Evolutionary conservation across 2,329 filamentous ascomycete genomes (phyloP).

Genomic region (Thelonectria blattea): DNA sequence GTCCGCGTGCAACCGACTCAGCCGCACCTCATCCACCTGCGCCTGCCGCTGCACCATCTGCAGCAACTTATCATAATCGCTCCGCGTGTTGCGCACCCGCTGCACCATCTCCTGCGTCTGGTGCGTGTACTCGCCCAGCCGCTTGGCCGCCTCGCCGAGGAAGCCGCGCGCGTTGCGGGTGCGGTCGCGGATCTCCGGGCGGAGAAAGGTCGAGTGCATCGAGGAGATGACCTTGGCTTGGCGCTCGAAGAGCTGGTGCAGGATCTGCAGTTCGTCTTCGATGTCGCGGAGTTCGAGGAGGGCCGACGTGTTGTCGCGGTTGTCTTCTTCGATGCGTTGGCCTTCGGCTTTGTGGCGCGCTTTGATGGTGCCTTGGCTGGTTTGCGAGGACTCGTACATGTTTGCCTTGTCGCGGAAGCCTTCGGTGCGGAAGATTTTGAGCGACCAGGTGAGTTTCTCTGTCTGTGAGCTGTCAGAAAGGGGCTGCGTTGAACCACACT

Average conservation of each 20-base stretch:
- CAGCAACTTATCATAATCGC: constrained; percentile 69
- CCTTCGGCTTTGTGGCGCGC: constrained; percentile 48
- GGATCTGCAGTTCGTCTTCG: constrained; percentile 66
- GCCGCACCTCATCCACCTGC: constrained; percentile 69
- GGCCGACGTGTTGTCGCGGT: constrained; percentile 67
- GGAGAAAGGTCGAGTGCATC: constrained; percentile 53
- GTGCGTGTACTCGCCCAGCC: constrained; percentile 60
- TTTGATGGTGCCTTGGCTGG: constrained; percentile 48
- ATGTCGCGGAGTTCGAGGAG: constrained; percentile 68
- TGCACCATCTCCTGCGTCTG: constrained; percentile 63
- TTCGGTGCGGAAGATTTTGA: constrained; percentile 66
- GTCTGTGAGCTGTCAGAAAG: constrained; percentile 47
- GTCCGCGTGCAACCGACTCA: constrained; percentile 67
- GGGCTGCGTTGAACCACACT: too few relatives aligned
- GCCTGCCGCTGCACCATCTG: constrained; percentile 72
- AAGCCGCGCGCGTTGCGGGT: constrained; percentile 57
- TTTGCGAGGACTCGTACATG: constrained; percentile 49
- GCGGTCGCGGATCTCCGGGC: constrained; percentile 47
- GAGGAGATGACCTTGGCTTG: constrained; percentile 57
- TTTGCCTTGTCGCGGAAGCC: constrained; percentile 56
- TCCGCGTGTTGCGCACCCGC: constrained; percentile 62
- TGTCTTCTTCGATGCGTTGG: constrained; percentile 59
- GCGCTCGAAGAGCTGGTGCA: constrained; percentile 62
- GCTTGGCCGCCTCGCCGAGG: constrained; percentile 57
- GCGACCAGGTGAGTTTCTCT: constrained; percentile 66